These are phyloP conservation scores for Aspergillus brasiliensis DNA, from an alignment of 2,329 filamentous ascomycete genomes.

Conservation along the genomic window DNA sequence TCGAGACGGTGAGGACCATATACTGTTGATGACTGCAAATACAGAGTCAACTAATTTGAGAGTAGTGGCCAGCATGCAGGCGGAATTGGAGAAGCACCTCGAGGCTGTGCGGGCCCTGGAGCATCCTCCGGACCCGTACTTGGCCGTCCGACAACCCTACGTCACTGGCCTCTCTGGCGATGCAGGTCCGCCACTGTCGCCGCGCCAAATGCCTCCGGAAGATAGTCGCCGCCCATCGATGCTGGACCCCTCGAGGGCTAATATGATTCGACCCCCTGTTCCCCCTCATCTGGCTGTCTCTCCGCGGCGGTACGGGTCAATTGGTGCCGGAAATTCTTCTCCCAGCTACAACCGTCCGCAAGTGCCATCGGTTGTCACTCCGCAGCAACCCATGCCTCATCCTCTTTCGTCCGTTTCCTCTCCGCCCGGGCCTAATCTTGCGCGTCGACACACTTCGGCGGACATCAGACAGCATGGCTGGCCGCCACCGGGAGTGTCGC, in stretches of 20 bases:
- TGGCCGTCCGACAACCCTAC: slow-evolving; percentile 66
- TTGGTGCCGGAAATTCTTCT: slow-evolving; percentile 69
- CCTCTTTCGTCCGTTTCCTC: slow-evolving; percentile 60
- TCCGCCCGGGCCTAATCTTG: slow-evolving; percentile 66
- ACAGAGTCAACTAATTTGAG: slow-evolving; percentile 19
- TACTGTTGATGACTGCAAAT: neutral
- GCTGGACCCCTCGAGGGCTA: slow-evolving; percentile 61
- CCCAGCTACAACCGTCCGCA: slow-evolving; percentile 72
- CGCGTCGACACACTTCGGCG: slow-evolving; percentile 87
- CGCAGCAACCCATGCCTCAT: slow-evolving; percentile 68
- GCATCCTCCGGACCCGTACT: slow-evolving; percentile 65
- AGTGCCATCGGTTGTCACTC: slow-evolving; percentile 66
- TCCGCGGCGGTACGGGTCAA: slow-evolving; percentile 83
- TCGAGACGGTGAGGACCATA: slow-evolving; percentile 69
- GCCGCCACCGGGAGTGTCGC: slow-evolving; percentile 62
- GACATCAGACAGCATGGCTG: slow-evolving; percentile 90
- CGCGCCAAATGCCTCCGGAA: slow-evolving; percentile 82
- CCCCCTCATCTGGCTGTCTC: slow-evolving; percentile 79
- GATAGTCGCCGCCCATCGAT: slow-evolving; percentile 75
- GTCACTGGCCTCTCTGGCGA: slow-evolving; percentile 65
- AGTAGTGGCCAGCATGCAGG: slow-evolving; percentile 59
- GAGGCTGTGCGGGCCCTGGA: slow-evolving; percentile 60
- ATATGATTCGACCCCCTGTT: slow-evolving; percentile 74
- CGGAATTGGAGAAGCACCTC: slow-evolving; percentile 63
- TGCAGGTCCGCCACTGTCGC: slow-evolving; percentile 75